These are phyloP conservation scores for Boletus rex-veris DNA, from an alignment of 768 basidiomycete genomes.

Conservation along the genomic window DNA sequence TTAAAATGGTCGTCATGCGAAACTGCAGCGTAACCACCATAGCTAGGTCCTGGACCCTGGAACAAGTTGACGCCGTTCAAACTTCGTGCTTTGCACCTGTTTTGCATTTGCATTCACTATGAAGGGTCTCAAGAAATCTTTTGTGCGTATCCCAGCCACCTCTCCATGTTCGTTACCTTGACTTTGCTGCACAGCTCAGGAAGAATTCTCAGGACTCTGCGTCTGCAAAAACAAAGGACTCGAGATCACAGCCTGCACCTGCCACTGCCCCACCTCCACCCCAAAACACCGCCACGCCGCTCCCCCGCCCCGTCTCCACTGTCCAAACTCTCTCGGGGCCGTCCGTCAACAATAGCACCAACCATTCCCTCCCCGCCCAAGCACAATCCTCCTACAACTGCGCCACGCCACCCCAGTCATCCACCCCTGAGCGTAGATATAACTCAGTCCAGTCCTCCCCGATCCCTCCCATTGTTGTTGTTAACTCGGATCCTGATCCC, in stretches of 20 bases:
- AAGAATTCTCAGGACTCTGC: slow-evolving; percentile 65
- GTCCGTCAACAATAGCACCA: slow-evolving; percentile 34
- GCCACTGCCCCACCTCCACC: slow-evolving; percentile 53
- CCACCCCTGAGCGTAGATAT: slow-evolving; percentile 60
- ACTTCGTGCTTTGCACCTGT: neutral
- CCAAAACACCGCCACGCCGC: slow-evolving; percentile 61
- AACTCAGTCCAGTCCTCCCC: slow-evolving; percentile 39
- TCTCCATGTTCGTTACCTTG: slow-evolving; percentile 16
- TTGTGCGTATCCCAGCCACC: slow-evolving; percentile 44
- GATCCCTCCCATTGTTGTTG: slow-evolving; percentile 83
- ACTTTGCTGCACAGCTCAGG: slow-evolving; percentile 48
- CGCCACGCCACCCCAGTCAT: slow-evolving; percentile 39
- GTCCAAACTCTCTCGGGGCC: slow-evolving; percentile 35
- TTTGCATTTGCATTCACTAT: slow-evolving; percentile 36
- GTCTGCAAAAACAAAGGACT: slow-evolving; percentile 67
- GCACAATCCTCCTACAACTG: slow-evolving; percentile 39
- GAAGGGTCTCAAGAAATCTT: slow-evolving; percentile 84
- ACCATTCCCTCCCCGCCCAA: slow-evolving; percentile 42
- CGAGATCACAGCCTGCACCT: slow-evolving; percentile 40
- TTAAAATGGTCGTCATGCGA: too few relatives aligned
- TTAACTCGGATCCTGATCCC: slow-evolving; percentile 65
- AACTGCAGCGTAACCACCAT: too few relatives aligned
- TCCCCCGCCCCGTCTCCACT: slow-evolving; percentile 48
- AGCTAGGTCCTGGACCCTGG: too few relatives aligned
- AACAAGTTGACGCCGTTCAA: neutral